Conservation (phyloP, 2,329 filamentous ascomycete genomes). For the Alternaria brassicicola region DNA sequence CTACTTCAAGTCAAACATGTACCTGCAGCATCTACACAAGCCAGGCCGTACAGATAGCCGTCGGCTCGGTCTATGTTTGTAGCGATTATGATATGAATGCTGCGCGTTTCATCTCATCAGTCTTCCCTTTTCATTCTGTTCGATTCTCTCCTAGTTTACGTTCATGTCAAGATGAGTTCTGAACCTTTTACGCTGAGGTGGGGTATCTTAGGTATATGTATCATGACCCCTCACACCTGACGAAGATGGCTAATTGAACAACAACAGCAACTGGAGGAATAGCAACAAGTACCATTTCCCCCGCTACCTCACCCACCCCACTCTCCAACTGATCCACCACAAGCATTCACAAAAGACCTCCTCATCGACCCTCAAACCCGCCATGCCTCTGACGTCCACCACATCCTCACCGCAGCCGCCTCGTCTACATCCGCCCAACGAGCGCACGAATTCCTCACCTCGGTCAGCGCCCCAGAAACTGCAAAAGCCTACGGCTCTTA, state of each 20-base stretch:
- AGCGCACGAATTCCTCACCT: slow-evolving; percentile 74
- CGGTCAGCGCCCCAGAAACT: slow-evolving; percentile 66
- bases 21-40: slow-evolving; percentile 1
- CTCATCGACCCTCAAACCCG: slow-evolving; percentile 74
- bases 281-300: slow-evolving; percentile 16
- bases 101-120: background rate
- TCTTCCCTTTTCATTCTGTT: background rate
- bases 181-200: slow-evolving; percentile 30
- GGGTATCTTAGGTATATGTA: slow-evolving; percentile 35
- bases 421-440: slow-evolving; percentile 74
- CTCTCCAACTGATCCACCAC: slow-evolving; percentile 48
- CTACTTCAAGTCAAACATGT: background rate
- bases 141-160: background rate
- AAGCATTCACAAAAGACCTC: slow-evolving; percentile 77
- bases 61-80: background rate
- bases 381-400: slow-evolving; percentile 72
- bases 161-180: slow-evolving; percentile 18
- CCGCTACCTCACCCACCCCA: background rate
- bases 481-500: slow-evolving; percentile 81
- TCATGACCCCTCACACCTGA: background rate
- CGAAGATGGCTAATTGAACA: slow-evolving; percentile 24
- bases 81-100: background rate
- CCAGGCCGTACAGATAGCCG: background rate
- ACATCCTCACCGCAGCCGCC: slow-evolving; percentile 80
- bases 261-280: slow-evolving; percentile 61